phyloP scores from a whole-genome alignment of 78 protist species.

The Emiliania huxleyi region DNA sequence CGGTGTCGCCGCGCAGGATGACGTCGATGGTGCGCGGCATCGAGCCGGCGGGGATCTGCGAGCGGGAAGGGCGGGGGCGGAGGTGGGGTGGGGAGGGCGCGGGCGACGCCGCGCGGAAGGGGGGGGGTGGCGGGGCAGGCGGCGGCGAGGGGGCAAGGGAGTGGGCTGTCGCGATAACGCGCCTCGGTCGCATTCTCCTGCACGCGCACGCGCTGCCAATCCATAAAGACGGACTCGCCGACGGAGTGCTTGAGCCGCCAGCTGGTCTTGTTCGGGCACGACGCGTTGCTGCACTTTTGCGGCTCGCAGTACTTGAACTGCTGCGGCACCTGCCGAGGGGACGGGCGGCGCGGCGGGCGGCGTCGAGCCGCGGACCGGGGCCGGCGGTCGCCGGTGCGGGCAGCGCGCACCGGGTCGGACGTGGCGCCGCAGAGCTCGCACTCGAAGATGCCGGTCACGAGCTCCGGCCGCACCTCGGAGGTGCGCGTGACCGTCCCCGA shows the following conservation, averaged over 20 bases:
- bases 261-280: not conserved
- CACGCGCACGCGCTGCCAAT: conserved; percentile 92
- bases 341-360: not conserved
- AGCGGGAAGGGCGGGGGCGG: too few relatives aligned
- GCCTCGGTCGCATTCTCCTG: conserved; percentile 82
- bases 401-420: too few relatives aligned
- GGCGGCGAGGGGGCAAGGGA: conserved; percentile 48
- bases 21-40: conserved; percentile 89
- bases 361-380: too few relatives aligned
- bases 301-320: conserved; percentile 93
- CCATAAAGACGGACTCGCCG: conserved; percentile 73
- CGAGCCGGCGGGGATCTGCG: conserved; percentile 87
- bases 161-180: too few relatives aligned
- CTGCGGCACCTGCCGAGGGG: conserved; percentile 65
- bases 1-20: conserved; percentile 80
- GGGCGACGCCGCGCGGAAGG: too few relatives aligned
- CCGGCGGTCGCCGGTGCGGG: too few relatives aligned
- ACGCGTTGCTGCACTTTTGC: not conserved
- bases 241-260: not conserved
- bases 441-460: conserved; percentile 77
- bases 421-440: conserved; percentile 83
- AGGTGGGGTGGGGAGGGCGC: too few relatives aligned
- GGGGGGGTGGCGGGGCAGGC: too few relatives aligned
- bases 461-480: conserved; percentile 96
- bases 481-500: conserved; percentile 97